Conservation (phyloP, 768 basidiomycete genomes). For the Cytidiella melzeri region DNA sequence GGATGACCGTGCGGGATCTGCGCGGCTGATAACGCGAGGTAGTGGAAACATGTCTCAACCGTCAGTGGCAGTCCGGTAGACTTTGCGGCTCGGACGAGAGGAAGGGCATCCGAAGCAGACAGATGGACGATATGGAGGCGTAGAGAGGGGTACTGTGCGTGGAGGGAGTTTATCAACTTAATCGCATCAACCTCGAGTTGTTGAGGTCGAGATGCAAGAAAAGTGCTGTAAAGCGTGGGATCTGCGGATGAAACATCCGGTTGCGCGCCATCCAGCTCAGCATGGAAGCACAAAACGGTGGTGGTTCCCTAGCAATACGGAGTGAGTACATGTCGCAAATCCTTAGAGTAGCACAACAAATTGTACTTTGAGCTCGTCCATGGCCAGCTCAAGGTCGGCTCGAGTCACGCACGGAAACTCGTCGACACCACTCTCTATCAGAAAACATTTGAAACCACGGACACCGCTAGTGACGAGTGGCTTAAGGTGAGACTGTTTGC, state of each 20-base stretch:
- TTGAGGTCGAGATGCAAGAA: constrained; percentile 80
- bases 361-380: constrained; percentile 68
- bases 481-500: constrained; percentile 57
- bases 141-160: constrained; percentile 54
- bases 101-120: constrained; percentile 79
- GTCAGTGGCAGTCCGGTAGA: constrained; percentile 63
- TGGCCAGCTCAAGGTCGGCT: constrained; percentile 58
- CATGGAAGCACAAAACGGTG: constrained; percentile 85
- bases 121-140: constrained; percentile 95
- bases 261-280: constrained; percentile 61
- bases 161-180: constrained; percentile 62
- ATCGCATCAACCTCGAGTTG: constrained; percentile 79
- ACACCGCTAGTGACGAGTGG: constrained; percentile 78
- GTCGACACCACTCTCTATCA: constrained; percentile 94
- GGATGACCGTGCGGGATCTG: constrained; percentile 70
- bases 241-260: constrained; percentile 24
- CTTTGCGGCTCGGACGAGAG: constrained; percentile 65
- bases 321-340: background rate
- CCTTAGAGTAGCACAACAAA: too few species aligned
- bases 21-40: constrained; percentile 72
- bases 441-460: constrained; percentile 95
- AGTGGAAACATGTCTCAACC: constrained; percentile 98
- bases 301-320: constrained; percentile 44
- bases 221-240: constrained; percentile 66
- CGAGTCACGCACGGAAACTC: constrained; percentile 89